phyloP scores from a whole-genome alignment of 345 rosid genomes.

The Brassica napus region Da-Ae NC_063441.1:1175001-1175500 shows the following conservation, averaged over 20 bases:
- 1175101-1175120: constrained; percentile 53
- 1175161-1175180: constrained; percentile 70
- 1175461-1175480: not conserved
- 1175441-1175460: not conserved
- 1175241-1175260: constrained; percentile 59
- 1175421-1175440: not conserved
- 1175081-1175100: constrained; percentile 76
- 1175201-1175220: constrained; percentile 73
- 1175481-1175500: not conserved
- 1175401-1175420: constrained; percentile 17
- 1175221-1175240: constrained; percentile 69
- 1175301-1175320: constrained; percentile 59
- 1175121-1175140: constrained; percentile 53
- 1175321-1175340: constrained; percentile 73
- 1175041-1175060: constrained; percentile 66
- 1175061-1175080: constrained; percentile 69
- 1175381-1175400: constrained; percentile 61
- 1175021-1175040: constrained; percentile 71
- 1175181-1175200: constrained; percentile 84
- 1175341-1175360: constrained; percentile 90
- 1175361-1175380: constrained; percentile 69
- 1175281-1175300: constrained; percentile 60
- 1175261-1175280: constrained; percentile 94
- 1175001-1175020: constrained; percentile 51
- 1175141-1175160: constrained; percentile 59